phyloP scores from a whole-genome alignment of 1,284 basidiomycete species.

The Leccinum idahoense region DNA sequence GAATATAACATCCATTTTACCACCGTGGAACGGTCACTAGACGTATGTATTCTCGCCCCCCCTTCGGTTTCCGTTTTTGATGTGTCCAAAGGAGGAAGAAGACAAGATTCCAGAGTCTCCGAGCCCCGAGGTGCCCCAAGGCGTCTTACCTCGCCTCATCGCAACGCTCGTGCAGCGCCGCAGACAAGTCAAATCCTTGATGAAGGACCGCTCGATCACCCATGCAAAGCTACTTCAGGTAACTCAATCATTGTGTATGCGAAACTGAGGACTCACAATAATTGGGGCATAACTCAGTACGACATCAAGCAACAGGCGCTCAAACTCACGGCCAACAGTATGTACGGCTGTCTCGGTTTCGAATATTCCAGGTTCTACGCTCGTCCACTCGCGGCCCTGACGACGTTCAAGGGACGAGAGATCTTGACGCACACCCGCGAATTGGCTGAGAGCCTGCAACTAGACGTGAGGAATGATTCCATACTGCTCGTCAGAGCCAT shows the following conservation, averaged over 20 bases:
- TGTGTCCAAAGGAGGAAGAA: conserved; percentile 55
- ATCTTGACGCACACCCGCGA: conserved; percentile 93
- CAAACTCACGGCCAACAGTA: conserved; percentile 98
- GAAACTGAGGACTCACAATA: conserved; percentile 5
- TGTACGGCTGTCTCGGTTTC: conserved; percentile 99
- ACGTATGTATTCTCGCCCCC: conserved; percentile 41
- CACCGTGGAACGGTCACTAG: conserved; percentile 76
- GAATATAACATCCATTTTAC: conserved; percentile 99
- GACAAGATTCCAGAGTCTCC: conserved; percentile 92
- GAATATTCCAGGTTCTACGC: conserved; percentile 97
- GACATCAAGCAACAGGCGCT: conserved; percentile 98
- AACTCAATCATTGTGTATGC: conserved; percentile 10
- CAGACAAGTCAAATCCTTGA: conserved; percentile 86
- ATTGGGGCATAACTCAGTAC: conserved; percentile 46
- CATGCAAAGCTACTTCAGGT: conserved; percentile 85
- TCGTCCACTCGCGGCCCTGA: conserved; percentile 92
- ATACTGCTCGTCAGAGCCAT: not conserved
- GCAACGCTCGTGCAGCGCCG: conserved; percentile 90
- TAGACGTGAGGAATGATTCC: conserved; percentile 61
- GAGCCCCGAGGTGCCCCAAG: conserved; percentile 66
- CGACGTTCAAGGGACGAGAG: conserved; percentile 97
- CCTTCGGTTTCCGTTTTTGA: not conserved
- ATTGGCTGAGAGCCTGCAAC: conserved; percentile 82
- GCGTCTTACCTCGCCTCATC: conserved; percentile 93
- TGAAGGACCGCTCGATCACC: conserved; percentile 85